Evolutionary conservation across 148 eudicot species (phyloP).

Genomic region (Rhododendron kiyosumense): DNA sequence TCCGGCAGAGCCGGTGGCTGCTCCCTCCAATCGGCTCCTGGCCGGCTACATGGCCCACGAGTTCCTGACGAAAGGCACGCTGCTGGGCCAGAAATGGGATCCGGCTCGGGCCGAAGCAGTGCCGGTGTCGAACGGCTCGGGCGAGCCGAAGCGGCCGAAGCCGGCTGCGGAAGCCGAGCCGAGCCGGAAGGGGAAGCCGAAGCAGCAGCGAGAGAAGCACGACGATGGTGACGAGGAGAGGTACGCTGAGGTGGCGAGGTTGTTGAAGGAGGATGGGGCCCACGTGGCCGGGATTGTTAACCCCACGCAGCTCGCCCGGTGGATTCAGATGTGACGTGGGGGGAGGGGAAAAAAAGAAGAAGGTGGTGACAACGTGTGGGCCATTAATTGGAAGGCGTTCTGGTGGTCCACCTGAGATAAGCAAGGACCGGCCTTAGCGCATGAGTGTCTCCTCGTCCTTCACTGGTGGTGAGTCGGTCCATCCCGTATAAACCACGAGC

Average conservation of each 20-base stretch:
- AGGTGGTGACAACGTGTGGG: neutral
- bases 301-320: constrained; percentile 61
- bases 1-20: constrained; percentile 16
- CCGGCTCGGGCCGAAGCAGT: constrained; percentile 50
- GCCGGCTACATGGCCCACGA: constrained; percentile 85
- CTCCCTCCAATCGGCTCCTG: constrained; percentile 41
- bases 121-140: constrained; percentile 17
- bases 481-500: neutral
- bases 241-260: constrained; percentile 54
- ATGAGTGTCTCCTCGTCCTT: neutral
- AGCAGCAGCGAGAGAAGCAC: neutral
- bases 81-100: constrained; percentile 62
- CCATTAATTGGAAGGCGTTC: neutral
- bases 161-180: constrained; percentile 18
- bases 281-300: constrained; percentile 62
- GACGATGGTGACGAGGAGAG: neutral
- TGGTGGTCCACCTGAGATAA: neutral
- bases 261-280: constrained; percentile 52
- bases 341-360: neutral
- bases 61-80: constrained; percentile 58
- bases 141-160: constrained; percentile 27
- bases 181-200: constrained; percentile 18
- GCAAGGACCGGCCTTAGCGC: neutral
- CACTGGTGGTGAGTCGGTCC: constrained; percentile 4
- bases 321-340: constrained; percentile 59